Percentiles rank a stretch among this genome's conserved stretches.
phyloP scores from a whole-genome alignment of 1,284 basidiomycete species.

The Sanghuangporus baumii region DNA sequence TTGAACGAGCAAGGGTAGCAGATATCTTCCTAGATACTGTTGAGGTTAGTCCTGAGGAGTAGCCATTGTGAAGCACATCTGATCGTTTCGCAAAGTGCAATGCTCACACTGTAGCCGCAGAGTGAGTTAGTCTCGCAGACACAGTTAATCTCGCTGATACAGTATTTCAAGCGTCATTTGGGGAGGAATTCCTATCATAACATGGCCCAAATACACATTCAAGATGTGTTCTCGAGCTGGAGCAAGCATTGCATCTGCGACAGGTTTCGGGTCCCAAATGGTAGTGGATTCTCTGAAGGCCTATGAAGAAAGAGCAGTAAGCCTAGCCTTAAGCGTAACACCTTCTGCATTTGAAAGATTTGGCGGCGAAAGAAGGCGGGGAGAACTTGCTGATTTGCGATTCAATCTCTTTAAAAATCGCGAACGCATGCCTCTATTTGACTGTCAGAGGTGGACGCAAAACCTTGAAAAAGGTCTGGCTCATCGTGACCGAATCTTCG shows the following conservation, averaged over 20 bases:
- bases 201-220: conserved; percentile 48
- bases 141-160: neutral
- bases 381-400: conserved; percentile 38
- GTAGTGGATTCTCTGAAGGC: conserved; percentile 41
- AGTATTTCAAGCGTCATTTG: conserved; percentile 41
- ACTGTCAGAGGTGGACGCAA: conserved; percentile 48
- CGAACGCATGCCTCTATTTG: conserved; percentile 47
- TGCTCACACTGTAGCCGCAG: conserved; percentile 57
- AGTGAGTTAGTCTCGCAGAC: conserved; percentile 33
- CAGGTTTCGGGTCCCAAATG: conserved; percentile 51
- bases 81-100: conserved; percentile 38
- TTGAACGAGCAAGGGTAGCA: conserved; percentile 47
- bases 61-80: neutral
- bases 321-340: conserved; percentile 36
- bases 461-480: conserved; percentile 43
- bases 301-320: conserved; percentile 51
- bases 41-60: conserved; percentile 35
- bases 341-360: conserved; percentile 25
- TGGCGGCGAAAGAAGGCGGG: conserved; percentile 21
- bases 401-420: conserved; percentile 43
- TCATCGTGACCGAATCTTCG: neutral
- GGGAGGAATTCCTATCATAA: conserved; percentile 56
- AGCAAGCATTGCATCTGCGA: conserved; percentile 51
- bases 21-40: conserved; percentile 61
- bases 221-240: conserved; percentile 62